A percentile compares a stretch with the other conserved stretches of the same genome.
Evolutionary conservation across 2,329 filamentous ascomycete species (phyloP).

Genomic region (Aspergillus piperis): DNA sequence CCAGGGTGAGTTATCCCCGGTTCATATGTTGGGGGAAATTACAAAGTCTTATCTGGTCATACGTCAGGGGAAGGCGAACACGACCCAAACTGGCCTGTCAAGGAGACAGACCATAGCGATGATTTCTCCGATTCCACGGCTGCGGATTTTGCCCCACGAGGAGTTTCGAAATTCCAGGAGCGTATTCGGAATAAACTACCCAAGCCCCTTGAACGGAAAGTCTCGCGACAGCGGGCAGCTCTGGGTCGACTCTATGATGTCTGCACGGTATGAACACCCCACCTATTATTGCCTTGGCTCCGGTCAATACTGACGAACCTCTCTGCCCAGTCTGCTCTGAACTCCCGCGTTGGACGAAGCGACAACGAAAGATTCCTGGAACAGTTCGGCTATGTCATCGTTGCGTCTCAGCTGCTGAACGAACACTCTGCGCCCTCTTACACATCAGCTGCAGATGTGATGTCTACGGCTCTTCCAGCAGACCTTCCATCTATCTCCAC

Average conservation of each 20-base stretch:
- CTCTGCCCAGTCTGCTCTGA: constrained; percentile 33
- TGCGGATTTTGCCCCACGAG: constrained; percentile 53
- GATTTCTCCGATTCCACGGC: constrained; percentile 32
- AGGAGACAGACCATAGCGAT: constrained; percentile 32
- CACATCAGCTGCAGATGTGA: constrained; percentile 38
- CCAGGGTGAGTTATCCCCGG: constrained; percentile 63
- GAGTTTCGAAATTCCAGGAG: constrained; percentile 51
- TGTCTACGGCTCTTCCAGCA: constrained; percentile 31
- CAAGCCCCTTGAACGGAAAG: constrained; percentile 46
- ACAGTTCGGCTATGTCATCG: constrained; percentile 88
- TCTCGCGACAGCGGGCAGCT: constrained; percentile 31
- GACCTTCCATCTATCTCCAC: constrained; percentile 40
- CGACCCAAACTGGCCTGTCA: constrained; percentile 42
- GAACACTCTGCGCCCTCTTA: constrained; percentile 53
- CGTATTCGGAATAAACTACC: constrained; percentile 53
- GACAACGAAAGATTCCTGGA: constrained; percentile 87
- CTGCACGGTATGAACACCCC: constrained; percentile 47
- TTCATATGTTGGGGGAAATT: not conserved
- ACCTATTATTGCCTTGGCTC: not conserved
- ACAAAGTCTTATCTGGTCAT: constrained; percentile 15
- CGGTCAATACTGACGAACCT: constrained; percentile 11
- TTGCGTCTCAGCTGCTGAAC: constrained; percentile 84
- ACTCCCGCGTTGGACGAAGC: constrained; percentile 62
- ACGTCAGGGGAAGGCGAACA: constrained; percentile 49
- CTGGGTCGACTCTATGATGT: constrained; percentile 47